Conservation (phyloP, 2,329 filamentous ascomycete genomes). For the Truncatella angustata region DNA sequence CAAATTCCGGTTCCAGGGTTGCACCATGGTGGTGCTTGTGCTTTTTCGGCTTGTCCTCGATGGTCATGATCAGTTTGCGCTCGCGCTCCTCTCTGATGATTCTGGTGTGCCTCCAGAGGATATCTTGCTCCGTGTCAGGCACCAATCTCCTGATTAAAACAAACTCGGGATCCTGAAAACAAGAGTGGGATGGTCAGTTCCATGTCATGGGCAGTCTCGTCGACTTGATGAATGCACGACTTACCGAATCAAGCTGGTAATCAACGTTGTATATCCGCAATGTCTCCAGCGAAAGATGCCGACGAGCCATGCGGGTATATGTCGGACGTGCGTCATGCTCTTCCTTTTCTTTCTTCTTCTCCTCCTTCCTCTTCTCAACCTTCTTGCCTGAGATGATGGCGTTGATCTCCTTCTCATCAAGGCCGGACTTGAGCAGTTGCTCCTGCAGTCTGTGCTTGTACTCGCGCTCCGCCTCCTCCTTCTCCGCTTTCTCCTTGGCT, state of each 20-base stretch:
- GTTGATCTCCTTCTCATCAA: conserved; percentile 57
- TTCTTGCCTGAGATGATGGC: conserved; percentile 49
- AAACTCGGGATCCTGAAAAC: conserved; percentile 60
- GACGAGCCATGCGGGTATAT: conserved; percentile 63
- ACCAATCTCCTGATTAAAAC: conserved; percentile 74
- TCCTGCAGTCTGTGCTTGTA: conserved; percentile 56
- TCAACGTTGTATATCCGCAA: conserved; percentile 54
- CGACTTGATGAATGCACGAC: conserved; percentile 21
- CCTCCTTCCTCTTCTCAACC: conserved; percentile 49
- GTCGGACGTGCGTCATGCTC: conserved; percentile 42
- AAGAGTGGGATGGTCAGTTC: conserved; percentile 16
- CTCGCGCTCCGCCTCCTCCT: conserved; percentile 49
- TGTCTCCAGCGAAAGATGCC: conserved; percentile 62
- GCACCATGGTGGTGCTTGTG: conserved; percentile 36
- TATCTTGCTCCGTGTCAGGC: conserved; percentile 67
- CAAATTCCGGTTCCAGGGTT: conserved; percentile 43
- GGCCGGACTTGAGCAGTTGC: conserved; percentile 55
- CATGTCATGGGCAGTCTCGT: background rate
- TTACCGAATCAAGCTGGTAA: conserved; percentile 56
- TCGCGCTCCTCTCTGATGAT: conserved; percentile 56
- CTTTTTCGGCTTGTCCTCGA: conserved; percentile 43
- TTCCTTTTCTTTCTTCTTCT: conserved; percentile 28
- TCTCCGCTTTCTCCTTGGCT: conserved; percentile 45
- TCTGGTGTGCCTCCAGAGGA: conserved; percentile 70
- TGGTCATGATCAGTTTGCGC: conserved; percentile 40